Base-by-base conservation (phyloP, 331 rosid genomes). In the Dryas integrifolia region DNA sequence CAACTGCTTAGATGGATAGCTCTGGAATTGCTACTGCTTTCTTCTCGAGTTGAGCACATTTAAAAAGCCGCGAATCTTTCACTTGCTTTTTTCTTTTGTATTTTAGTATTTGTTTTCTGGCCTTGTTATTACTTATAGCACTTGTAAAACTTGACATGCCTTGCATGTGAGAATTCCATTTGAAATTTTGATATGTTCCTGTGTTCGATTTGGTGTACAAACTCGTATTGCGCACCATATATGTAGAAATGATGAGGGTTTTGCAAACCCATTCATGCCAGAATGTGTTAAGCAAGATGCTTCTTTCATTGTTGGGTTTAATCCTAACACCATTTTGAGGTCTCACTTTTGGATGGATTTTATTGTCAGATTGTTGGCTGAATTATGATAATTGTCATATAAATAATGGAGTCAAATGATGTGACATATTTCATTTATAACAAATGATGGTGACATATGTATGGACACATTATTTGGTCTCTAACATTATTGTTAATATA, bases 1-100 rank as follows among this genome's bases (percentile, higher is more conserved):
- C 75, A 14, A 57, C 72, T 74, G 48, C 50, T 39, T 74, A 79
- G 70, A 76, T 41, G 67, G 74, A 45, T 13, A 55, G 50, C 11
- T 18, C 7, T 43, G 3, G 44, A 21, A 55, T 24, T 43, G 74
- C 55, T 21, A 13, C 52, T 21, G 4, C 50, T 40, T 39, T 13
- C 74, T 43, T 3, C 7, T 69, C 62, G 9, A 6, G 5, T 6
- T 43, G 16, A 51, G 6, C 8, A 69, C 49, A 16, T 38, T 16
- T 9, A 4, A 48, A 10, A 69, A 35, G 39, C 40, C 4, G 63
- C 11, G n/a, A 69, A 52, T 16, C 13, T 0, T 52, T 16, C 50
- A 6, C 21, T 40, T 39, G 4, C 15, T 61, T 6, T 48, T 1
- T 14, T 65, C 9, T 13, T 45, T 21, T 47, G 43, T 56, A 13